Conservation (phyloP, 2,329 filamentous ascomycete species). For the Raffaelea arxii region DNA sequence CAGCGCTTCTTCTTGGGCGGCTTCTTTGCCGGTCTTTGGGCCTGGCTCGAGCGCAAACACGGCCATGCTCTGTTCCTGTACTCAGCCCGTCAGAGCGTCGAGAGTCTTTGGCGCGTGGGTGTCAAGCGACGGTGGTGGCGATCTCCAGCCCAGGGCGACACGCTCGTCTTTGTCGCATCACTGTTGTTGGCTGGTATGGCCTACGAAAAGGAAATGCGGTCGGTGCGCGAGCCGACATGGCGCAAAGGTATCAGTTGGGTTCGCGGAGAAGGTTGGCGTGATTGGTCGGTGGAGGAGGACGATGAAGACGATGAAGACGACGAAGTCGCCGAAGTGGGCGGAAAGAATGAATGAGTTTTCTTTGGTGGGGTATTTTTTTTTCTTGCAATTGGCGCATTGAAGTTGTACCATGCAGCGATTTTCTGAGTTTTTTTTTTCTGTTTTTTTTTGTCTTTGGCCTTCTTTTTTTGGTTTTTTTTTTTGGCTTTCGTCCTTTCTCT, state of each 20-base stretch:
- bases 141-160: conserved; percentile 71
- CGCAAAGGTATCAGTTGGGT: conserved; percentile 67
- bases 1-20: conserved; percentile 87
- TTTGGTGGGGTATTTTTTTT: neutral
- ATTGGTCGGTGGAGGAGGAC: conserved; percentile 50
- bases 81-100: conserved; percentile 65
- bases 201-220: conserved; percentile 61
- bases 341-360: conserved; percentile 29
- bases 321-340: conserved; percentile 23
- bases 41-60: conserved; percentile 59
- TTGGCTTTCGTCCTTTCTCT: neutral
- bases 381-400: too few relatives aligned
- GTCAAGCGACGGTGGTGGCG: conserved; percentile 89
- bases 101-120: conserved; percentile 88
- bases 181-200: conserved; percentile 70
- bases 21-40: conserved; percentile 77
- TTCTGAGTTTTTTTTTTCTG: neutral
- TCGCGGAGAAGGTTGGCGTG: conserved; percentile 65
- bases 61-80: conserved; percentile 68
- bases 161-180: conserved; percentile 71
- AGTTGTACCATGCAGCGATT: conserved; percentile 17
- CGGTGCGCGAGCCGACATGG: conserved; percentile 56
- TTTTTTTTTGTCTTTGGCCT: neutral
- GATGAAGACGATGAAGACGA: conserved; percentile 29
- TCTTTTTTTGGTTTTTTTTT: neutral